phyloP scores from a whole-genome alignment of 2,329 filamentous ascomycete genomes.

The Sporothrix curviconia region DNA sequence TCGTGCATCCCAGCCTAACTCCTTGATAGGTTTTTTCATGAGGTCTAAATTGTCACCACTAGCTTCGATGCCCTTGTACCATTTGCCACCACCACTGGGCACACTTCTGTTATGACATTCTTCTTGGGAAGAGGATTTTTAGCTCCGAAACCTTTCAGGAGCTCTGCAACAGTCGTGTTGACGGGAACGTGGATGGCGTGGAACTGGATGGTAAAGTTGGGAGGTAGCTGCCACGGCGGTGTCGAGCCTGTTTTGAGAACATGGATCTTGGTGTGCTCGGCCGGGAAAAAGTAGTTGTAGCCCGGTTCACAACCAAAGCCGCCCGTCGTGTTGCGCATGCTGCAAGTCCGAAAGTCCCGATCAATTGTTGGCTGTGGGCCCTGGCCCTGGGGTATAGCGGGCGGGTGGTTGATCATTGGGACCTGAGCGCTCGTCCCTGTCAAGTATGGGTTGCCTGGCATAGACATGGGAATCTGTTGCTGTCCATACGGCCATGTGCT shows the following conservation, averaged over 20 bases:
- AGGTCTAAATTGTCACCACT: conserved; percentile 42
- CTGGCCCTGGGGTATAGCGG: conserved; percentile 23
- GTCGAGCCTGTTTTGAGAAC: conserved; percentile 43
- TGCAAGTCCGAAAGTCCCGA: conserved; percentile 42
- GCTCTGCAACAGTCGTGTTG: conserved; percentile 46
- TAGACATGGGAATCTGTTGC: not conserved
- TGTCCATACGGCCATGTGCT: not conserved
- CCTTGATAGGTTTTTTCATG: conserved; percentile 44
- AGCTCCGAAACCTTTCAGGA: conserved; percentile 55
- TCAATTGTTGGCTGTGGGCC: conserved; percentile 38
- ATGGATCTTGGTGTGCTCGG: conserved; percentile 53
- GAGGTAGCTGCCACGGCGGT: conserved; percentile 47
- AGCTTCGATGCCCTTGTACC: conserved; percentile 51
- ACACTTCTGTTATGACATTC: conserved; percentile 52
- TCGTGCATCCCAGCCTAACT: conserved; percentile 53
- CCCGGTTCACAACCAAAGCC: conserved; percentile 54
- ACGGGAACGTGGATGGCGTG: conserved; percentile 47
- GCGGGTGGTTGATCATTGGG: conserved; percentile 21
- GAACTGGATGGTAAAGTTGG: conserved; percentile 38
- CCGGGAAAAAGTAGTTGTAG: conserved; percentile 57
- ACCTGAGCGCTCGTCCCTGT: conserved; percentile 9
- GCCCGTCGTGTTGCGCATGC: conserved; percentile 51
- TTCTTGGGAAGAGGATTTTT: conserved; percentile 42
- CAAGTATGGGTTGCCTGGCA: conserved; percentile 1
- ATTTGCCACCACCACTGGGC: conserved; percentile 50